Percentiles rank a stretch among this genome's conserved stretches.
These are phyloP conservation scores for Arthrobotrys sphaeroides DNA, from an alignment of 2,329 filamentous ascomycete genomes.

Conservation along the genomic window DNA sequence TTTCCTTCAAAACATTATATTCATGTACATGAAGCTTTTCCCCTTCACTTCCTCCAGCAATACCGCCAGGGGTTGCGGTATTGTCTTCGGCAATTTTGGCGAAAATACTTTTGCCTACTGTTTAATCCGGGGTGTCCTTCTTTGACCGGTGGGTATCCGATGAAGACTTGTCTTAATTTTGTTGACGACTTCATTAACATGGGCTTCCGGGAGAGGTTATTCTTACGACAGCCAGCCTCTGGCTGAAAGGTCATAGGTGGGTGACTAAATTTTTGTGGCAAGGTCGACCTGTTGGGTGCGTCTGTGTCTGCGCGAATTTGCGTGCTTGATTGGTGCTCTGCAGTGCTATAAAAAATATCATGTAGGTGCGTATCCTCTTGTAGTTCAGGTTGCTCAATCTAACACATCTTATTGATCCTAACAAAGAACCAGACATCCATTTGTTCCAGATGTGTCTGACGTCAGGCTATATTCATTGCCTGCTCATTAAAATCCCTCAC, in stretches of 20 bases:
- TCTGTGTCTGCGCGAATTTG: slow-evolving; percentile 53
- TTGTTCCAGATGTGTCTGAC: not conserved
- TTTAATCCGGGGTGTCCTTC: slow-evolving; percentile 4
- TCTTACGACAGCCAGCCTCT: slow-evolving; percentile 15
- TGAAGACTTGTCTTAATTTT: slow-evolving; percentile 28
- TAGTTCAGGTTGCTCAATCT: slow-evolving; percentile 55
- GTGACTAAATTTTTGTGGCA: slow-evolving; percentile 33
- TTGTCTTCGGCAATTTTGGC: slow-evolving; percentile 17
- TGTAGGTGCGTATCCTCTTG: slow-evolving; percentile 55
- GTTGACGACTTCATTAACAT: slow-evolving; percentile 8
- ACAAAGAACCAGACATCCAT: slow-evolving; percentile 21
- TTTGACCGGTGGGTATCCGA: slow-evolving; percentile 19
- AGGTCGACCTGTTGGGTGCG: slow-evolving; percentile 53
- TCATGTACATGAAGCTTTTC: slow-evolving; percentile 52
- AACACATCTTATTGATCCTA: slow-evolving; percentile 29
- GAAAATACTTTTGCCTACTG: slow-evolving; percentile 15
- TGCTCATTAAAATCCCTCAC: not conserved
- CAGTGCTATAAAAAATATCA: slow-evolving; percentile 53
- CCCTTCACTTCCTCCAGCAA: slow-evolving; percentile 31
- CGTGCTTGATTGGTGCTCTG: slow-evolving; percentile 55
- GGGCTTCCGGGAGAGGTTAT: slow-evolving; percentile 7
- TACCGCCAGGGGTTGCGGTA: slow-evolving; percentile 24
- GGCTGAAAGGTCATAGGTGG: slow-evolving; percentile 41
- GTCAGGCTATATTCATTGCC: not conserved
- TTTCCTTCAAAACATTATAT: slow-evolving; percentile 23